These are phyloP conservation scores for Fragaria vesca DNA, from an alignment of 306 rosid genomes.

Conservation along the genomic window DNA sequence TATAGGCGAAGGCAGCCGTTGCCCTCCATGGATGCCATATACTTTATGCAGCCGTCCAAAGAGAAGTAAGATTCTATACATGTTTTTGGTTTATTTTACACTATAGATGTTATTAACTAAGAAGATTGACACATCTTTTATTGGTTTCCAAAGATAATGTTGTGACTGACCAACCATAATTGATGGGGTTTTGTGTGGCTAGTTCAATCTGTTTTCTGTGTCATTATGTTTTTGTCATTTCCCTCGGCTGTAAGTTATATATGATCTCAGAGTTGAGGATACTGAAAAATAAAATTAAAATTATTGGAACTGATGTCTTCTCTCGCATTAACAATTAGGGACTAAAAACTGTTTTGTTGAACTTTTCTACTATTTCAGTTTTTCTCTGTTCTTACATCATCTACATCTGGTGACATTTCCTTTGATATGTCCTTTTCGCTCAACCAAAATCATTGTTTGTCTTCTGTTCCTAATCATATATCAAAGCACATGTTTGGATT, in stretches of 20 bases:
- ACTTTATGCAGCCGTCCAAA: conserved; percentile 86
- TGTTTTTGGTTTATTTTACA: conserved; percentile 5
- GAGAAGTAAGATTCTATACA: conserved; percentile 65
- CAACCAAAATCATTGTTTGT: neutral
- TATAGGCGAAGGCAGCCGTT: conserved; percentile 93
- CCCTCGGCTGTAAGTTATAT: neutral
- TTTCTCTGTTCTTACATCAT: neutral
- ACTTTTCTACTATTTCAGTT: too few relatives aligned
- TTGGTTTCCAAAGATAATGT: neutral
- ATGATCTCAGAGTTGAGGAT: neutral
- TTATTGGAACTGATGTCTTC: neutral
- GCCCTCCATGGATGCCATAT: conserved; percentile 94
- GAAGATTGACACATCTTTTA: neutral
- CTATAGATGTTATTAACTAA: neutral
- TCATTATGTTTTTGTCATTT: neutral
- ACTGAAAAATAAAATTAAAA: neutral
- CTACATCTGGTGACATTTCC: neutral
- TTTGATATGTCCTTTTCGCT: neutral
- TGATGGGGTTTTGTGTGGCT: neutral
- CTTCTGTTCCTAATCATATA: neutral
- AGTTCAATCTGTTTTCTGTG: neutral
- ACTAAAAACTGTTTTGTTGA: neutral
- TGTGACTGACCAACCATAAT: neutral
- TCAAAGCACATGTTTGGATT: too few relatives aligned
- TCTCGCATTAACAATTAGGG: too few relatives aligned